phyloP scores from a whole-genome alignment of 345 rosid species.

The Alliaria petiolata region DNA sequence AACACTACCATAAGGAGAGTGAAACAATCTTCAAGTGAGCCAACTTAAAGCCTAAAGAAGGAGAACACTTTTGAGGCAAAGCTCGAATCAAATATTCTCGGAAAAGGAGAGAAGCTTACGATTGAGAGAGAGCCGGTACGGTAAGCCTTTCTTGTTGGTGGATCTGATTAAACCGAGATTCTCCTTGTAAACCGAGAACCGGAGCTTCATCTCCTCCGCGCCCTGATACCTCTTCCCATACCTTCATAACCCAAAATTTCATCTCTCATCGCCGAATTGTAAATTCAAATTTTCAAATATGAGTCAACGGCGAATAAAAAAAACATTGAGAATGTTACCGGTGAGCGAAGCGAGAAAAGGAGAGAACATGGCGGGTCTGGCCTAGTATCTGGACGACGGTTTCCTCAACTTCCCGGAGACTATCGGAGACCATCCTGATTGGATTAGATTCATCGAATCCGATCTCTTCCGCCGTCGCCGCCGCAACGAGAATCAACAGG shows the following conservation, averaged over 20 bases:
- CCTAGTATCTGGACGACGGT: slow-evolving; percentile 56
- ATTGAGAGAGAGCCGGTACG: slow-evolving; percentile 65
- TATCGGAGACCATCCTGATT: slow-evolving; percentile 52
- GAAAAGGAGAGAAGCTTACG: slow-evolving; percentile 34
- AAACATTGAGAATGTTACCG: slow-evolving; percentile 39
- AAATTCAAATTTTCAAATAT: neutral
- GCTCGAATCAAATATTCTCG: too few species aligned
- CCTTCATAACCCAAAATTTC: slow-evolving; percentile 31
- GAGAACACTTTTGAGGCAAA: too few species aligned
- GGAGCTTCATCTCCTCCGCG: slow-evolving; percentile 58
- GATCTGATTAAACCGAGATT: slow-evolving; percentile 70
- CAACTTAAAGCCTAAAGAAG: neutral
- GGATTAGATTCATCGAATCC: slow-evolving; percentile 60
- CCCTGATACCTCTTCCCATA: slow-evolving; percentile 63
- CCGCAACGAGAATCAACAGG: slow-evolving; percentile 29
- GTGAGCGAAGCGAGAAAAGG: slow-evolving; percentile 70
- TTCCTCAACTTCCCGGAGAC: slow-evolving; percentile 51
- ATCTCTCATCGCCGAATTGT: neutral
- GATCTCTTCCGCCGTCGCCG: slow-evolving; percentile 36
- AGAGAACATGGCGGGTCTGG: slow-evolving; percentile 43
- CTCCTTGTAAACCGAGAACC: slow-evolving; percentile 61
- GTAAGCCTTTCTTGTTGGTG: slow-evolving; percentile 50
- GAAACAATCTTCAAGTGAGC: neutral
- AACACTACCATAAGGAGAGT: neutral
- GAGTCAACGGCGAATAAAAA: neutral